Percentiles rank a stretch among this genome's conserved stretches.
Conservation (phyloP, 2,329 filamentous ascomycete species). For the Aureobasidium namibiae region DNA sequence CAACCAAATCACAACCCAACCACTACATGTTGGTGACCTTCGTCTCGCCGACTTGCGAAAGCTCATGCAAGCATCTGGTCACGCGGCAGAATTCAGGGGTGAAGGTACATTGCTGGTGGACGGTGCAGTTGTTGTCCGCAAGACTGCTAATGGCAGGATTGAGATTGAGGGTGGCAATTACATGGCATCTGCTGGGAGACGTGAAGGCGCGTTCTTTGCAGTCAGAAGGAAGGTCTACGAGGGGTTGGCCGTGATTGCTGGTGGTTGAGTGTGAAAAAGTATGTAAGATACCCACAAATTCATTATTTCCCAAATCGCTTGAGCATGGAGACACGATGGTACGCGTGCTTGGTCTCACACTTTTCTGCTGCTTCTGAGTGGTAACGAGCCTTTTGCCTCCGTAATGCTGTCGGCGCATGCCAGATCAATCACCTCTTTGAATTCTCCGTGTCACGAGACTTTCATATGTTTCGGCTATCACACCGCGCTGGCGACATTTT, state of each 20-base stretch:
- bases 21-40: conserved; percentile 89
- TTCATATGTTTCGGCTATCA: background rate
- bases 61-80: conserved; percentile 71
- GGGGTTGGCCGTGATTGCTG: conserved; percentile 81
- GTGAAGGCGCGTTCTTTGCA: conserved; percentile 68
- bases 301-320: background rate
- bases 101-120: conserved; percentile 90
- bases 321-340: background rate
- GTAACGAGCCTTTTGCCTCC: background rate
- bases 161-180: conserved; percentile 74
- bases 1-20: conserved; percentile 63
- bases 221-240: conserved; percentile 91
- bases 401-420: background rate
- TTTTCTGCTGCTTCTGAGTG: background rate
- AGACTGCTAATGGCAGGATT: conserved; percentile 77
- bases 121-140: conserved; percentile 77
- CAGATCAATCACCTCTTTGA: background rate
- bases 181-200: conserved; percentile 34
- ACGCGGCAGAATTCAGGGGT: conserved; percentile 85
- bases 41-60: conserved; percentile 80
- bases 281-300: conserved; percentile 11
- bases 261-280: conserved; percentile 42
- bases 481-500: background rate
- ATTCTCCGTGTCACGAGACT: background rate
- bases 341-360: background rate